phyloP scores from a whole-genome alignment of 768 basidiomycete genomes.

The Boletus bicolor region DNA sequence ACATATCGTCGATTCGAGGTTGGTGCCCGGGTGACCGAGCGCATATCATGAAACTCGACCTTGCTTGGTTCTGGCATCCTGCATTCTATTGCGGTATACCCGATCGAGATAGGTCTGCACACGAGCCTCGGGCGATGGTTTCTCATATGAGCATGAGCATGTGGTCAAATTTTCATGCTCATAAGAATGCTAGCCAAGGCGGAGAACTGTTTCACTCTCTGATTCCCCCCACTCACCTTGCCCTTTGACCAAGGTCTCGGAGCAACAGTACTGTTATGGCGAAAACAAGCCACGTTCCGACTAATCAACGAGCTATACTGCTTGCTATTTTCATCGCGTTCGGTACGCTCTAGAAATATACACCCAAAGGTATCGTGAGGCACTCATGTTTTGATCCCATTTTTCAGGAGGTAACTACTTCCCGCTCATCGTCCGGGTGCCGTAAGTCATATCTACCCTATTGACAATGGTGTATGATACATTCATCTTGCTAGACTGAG shows the following conservation, averaged over 20 bases:
- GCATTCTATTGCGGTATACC: neutral
- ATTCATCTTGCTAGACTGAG: conserved; percentile 2
- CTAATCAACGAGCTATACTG: conserved; percentile 9
- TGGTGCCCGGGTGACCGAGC: neutral
- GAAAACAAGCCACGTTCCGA: conserved; percentile 4
- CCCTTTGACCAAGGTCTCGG: neutral
- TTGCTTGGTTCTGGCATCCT: neutral
- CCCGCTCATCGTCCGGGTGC: neutral
- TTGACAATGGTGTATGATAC: neutral
- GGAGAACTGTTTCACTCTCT: neutral
- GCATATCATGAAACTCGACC: neutral
- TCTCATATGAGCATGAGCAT: conserved; percentile 9
- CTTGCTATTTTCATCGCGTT: conserved; percentile 17
- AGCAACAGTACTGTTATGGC: neutral
- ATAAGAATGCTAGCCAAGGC: neutral
- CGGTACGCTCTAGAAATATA: conserved; percentile 2
- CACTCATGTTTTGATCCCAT: neutral
- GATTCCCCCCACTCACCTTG: neutral
- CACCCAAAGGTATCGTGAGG: neutral
- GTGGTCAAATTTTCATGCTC: neutral
- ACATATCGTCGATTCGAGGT: neutral
- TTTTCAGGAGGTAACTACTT: conserved; percentile 7
- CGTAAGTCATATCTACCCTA: neutral
- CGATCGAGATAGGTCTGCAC: neutral
- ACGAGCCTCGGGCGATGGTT: neutral